Base-by-base conservation (phyloP, 2,329 filamentous ascomycete species). In the Colletotrichum lupini region DNA sequence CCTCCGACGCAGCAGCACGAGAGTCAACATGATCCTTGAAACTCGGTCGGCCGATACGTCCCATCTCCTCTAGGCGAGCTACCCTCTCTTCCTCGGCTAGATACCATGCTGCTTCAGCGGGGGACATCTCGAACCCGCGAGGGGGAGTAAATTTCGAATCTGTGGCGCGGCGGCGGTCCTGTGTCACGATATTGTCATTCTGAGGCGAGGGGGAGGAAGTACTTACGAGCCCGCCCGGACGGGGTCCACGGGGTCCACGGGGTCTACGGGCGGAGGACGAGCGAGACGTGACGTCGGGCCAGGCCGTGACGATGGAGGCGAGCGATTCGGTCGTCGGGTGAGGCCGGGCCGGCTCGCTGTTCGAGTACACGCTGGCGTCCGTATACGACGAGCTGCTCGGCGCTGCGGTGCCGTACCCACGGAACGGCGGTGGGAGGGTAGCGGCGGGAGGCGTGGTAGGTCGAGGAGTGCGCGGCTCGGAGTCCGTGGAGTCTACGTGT, bases 101-200 rank as follows among this genome's bases (percentile, higher is more conserved):
- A n/a, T 28, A 32, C 68, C 46, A 19, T 42, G 49, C 2, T n/a
- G 46, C n/a, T 14, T 8, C 14, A 1, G 24, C n/a, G 16, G 26
- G 12, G 28, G 26, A 28, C 26, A 30, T 42, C 22, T 30, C 19
- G 5, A 22, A 14, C 22, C 56, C 2, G 9, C 35, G 8, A 16
- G 16, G 55, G 58, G 26, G 26, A 42, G 37, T 7, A 42, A 42
- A 42, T 19, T 42, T 42, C 12, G 22, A 3, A 16, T 16, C 32
- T 30, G 19, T 14, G 30, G 63, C 24, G 32, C 42, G 42, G 42
- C 42, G 42, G 42, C 35, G 19, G 19, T 73, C 60, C 59, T 71
- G 71, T 53, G 68, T 73, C 60, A 73, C 35, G 55, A 61, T 35
- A 42, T 35, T 62, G 67, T 73, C 42, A 73, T 57, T 56, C 56